Evolutionary conservation across 2,329 filamentous ascomycete genomes (phyloP).

Genomic region (Aspergillus latus): DNA sequence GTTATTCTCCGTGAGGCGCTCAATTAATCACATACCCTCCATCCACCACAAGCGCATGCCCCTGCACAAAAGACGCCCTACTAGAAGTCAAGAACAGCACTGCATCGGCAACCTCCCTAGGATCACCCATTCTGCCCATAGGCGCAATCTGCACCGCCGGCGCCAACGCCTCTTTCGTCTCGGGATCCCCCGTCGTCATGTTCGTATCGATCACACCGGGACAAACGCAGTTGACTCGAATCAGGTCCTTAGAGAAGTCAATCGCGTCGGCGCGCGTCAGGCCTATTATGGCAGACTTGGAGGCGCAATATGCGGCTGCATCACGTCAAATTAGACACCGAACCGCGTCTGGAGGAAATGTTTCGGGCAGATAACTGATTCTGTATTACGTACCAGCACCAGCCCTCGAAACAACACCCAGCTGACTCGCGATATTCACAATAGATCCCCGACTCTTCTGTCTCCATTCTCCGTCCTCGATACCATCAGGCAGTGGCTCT

Average conservation of each 20-base stretch:
- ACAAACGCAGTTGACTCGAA: constrained; percentile 38
- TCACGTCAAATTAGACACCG: no score
- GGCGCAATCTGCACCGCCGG: constrained; percentile 50
- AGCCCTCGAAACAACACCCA: constrained; percentile 52
- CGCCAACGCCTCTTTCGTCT: constrained; percentile 34
- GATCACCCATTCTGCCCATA: constrained; percentile 53
- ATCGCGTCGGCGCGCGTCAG: constrained; percentile 59
- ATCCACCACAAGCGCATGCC: constrained; percentile 54
- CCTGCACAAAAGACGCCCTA: constrained; percentile 54
- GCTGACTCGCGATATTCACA: constrained; percentile 55
- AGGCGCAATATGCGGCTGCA: constrained; percentile 57
- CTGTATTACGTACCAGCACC: constrained; percentile 41
- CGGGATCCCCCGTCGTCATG: constrained; percentile 45
- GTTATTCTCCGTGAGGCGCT: no score
- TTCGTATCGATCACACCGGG: constrained; percentile 50
- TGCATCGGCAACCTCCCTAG: constrained; percentile 52
- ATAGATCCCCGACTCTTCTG: constrained; percentile 48
- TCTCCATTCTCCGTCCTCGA: constrained; percentile 8
- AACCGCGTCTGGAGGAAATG: no score
- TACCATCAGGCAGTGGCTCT: constrained; percentile 42
- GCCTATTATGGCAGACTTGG: constrained; percentile 59
- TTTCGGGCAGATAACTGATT: background rate
- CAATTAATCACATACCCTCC: constrained; percentile 52
- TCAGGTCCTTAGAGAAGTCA: constrained; percentile 50
- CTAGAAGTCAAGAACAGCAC: constrained; percentile 53